Evolutionary conservation across 2,329 filamentous ascomycete species (phyloP), one percentile per base, ranked within the genome.

Genomic region (Venturia nashicola): DNA sequence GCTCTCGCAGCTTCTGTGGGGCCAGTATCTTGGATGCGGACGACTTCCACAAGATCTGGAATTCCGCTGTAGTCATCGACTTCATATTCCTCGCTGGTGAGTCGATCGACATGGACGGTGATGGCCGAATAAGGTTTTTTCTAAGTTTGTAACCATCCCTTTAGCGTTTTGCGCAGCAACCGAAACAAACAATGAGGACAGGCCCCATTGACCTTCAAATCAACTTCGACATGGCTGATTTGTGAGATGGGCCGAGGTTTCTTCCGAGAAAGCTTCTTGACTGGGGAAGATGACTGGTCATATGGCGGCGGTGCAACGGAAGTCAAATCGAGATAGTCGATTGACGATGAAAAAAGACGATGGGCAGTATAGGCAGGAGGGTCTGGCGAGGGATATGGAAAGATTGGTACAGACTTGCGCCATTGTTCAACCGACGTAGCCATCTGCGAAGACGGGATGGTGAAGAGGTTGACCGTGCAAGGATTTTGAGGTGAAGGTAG

Each of bases 101-200:
- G 83, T 65, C 87, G 87, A 76, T 97, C 94, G 70, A 99, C 85
- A 67, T 90, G 90, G 63, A 96, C 93, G 43, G 93, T 96, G 67
- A 99, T 87, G 51, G 94, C 91, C 72, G 94, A 91, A 75, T 91
- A 97, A 3, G 93, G 92, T 75, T 94, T 94, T 78, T 92, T 79
- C 77, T 79, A 70, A 68, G 39, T 36, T 54, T 43, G 44, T 9
- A 61, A 9, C 63, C 59, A 57, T 55, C n/a, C 32, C 59, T 62
- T 61, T 62, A 61, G 63, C n/a, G 59, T 27, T 48, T 57, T 62
- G 44, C 55, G 36, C 63, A 48, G 20, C 42, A 60, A 44, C 6
- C 59, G 59, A 44, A 60, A 44, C 12, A 42, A 44, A 60, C 59
- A 60, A 42, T 60, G 59, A 2, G 59, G 59, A 27, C 59, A 60